Conservation (phyloP, 2,329 filamentous ascomycete genomes). For the Pyrenophora graminea region DNA sequence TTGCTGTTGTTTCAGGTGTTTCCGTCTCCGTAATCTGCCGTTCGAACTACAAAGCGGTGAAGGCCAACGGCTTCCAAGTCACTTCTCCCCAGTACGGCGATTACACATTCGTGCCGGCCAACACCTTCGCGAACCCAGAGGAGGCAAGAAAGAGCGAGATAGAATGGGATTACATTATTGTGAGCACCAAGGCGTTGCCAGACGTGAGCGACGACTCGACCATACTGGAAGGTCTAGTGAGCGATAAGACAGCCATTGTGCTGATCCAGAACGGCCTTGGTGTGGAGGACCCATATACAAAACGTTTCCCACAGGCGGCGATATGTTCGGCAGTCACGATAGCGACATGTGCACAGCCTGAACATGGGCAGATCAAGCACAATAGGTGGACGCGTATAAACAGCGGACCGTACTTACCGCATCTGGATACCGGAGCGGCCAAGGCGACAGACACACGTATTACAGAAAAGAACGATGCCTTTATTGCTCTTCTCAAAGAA, state of each 20-base stretch:
- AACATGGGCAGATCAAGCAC: slow-evolving; percentile 66
- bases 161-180: slow-evolving; percentile 68
- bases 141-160: slow-evolving; percentile 56
- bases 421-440: slow-evolving; percentile 44
- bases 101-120: slow-evolving; percentile 65
- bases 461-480: slow-evolving; percentile 51
- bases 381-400: slow-evolving; percentile 76
- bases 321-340: slow-evolving; percentile 72
- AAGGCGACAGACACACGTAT: slow-evolving; percentile 39
- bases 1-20: slow-evolving; percentile 62
- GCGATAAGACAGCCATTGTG: slow-evolving; percentile 60
- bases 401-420: slow-evolving; percentile 67
- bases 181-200: slow-evolving; percentile 72
- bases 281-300: slow-evolving; percentile 68
- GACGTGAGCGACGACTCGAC: slow-evolving; percentile 66
- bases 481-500: slow-evolving; percentile 61
- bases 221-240: slow-evolving; percentile 64
- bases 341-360: slow-evolving; percentile 68
- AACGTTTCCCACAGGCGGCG: slow-evolving; percentile 63
- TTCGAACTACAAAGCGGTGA: slow-evolving; percentile 71
- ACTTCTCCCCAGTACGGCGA: slow-evolving; percentile 69
- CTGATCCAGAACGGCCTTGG: slow-evolving; percentile 73
- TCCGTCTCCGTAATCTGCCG: slow-evolving; percentile 72
- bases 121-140: slow-evolving; percentile 65
- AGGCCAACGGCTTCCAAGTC: slow-evolving; percentile 64